Evolutionary conservation across 768 basidiomycete species (phyloP).

Genomic region (Neoboletus subvelutipes): DNA sequence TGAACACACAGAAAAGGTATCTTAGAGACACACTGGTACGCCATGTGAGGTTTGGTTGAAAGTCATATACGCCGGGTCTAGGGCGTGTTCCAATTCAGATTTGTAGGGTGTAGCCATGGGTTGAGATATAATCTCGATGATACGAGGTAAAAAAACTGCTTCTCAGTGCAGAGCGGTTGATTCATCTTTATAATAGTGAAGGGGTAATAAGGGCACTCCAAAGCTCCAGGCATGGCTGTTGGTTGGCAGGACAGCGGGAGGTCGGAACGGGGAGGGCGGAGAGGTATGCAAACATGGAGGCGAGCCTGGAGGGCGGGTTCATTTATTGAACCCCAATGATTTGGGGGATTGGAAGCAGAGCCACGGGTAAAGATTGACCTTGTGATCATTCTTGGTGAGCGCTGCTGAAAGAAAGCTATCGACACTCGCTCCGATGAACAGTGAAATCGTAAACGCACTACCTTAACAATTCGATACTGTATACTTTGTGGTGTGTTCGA

Average conservation of each 20-base stretch:
- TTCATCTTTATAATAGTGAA: neutral
- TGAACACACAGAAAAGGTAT: neutral
- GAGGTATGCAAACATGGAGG: neutral
- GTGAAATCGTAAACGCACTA: neutral
- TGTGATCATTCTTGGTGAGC: neutral
- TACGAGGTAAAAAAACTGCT: neutral
- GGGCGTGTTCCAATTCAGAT: neutral
- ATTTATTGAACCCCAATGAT: neutral
- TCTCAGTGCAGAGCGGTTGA: no score
- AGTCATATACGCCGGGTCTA: neutral
- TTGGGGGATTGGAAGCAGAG: neutral
- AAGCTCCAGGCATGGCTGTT: neutral
- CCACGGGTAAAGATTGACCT: neutral
- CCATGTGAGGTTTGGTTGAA: accelerated
- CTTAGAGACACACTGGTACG: neutral
- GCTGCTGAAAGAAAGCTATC: neutral
- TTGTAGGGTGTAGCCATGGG: neutral
- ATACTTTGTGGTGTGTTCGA: neutral
- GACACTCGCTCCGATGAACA: neutral
- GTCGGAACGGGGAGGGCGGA: neutral
- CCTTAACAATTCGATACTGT: neutral
- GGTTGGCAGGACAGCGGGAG: neutral
- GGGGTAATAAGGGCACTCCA: neutral
- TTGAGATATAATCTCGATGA: neutral
- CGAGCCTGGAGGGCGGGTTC: neutral